A percentile compares a stretch with the other conserved stretches of the same genome.
Conservation (phyloP, 2,329 filamentous ascomycete genomes). For the Madurella fahalii region DNA sequence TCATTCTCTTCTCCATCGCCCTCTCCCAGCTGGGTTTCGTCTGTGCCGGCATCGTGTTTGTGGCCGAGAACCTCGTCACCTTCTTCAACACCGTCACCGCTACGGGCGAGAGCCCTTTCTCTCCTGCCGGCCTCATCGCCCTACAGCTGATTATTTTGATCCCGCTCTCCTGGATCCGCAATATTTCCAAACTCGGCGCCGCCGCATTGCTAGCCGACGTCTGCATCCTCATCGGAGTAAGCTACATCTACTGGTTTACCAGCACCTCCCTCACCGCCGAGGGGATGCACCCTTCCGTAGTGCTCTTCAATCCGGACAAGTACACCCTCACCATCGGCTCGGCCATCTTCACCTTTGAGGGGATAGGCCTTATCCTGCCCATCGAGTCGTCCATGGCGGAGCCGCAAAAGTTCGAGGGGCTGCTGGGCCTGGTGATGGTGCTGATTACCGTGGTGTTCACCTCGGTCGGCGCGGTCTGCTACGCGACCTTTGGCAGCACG, state of each 20-base stretch:
- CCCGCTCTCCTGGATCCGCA: slow-evolving; percentile 65
- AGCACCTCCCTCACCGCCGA: slow-evolving; percentile 50
- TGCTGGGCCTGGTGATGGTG: slow-evolving; percentile 66
- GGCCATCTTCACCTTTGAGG: slow-evolving; percentile 75
- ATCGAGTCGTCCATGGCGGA: slow-evolving; percentile 73
- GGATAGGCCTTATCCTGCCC: slow-evolving; percentile 70
- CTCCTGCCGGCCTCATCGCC: slow-evolving; percentile 57
- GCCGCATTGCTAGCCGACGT: slow-evolving; percentile 66
- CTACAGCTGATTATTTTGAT: slow-evolving; percentile 62
- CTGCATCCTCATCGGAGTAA: slow-evolving; percentile 66
- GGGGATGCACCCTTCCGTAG: slow-evolving; percentile 58
- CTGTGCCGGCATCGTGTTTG: slow-evolving; percentile 73
- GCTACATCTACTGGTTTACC: slow-evolving; percentile 72
- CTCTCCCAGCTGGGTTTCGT: slow-evolving; percentile 76
- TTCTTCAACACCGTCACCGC: slow-evolving; percentile 60
- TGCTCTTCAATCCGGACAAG: slow-evolving; percentile 63
- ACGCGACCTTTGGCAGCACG: slow-evolving; percentile 65
- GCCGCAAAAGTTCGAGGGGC: slow-evolving; percentile 61
- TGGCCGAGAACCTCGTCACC: slow-evolving; percentile 66
- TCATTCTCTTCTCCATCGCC: slow-evolving; percentile 67
- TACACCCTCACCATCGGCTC: slow-evolving; percentile 70
- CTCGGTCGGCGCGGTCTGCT: slow-evolving; percentile 67
- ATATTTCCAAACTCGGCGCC: slow-evolving; percentile 69
- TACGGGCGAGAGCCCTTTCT: slow-evolving; percentile 45
- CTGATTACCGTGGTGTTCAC: slow-evolving; percentile 71